Conservation (phyloP, 2,329 filamentous ascomycete genomes). For the Penicillium sp. region DNA sequence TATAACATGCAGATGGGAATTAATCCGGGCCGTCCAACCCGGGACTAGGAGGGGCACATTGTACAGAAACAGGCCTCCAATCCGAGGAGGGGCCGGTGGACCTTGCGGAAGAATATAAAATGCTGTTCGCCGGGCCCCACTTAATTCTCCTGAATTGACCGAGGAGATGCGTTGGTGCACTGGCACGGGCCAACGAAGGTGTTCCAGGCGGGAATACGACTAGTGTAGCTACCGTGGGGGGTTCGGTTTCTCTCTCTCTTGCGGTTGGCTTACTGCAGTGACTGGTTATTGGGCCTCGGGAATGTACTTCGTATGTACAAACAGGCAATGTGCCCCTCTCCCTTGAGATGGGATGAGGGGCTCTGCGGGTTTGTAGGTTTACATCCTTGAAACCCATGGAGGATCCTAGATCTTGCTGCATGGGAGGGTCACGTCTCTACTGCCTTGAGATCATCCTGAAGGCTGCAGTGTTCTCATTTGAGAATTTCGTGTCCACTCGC, state of each 20-base stretch:
- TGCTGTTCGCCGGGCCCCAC: constrained; percentile 15
- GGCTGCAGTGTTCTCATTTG: background rate
- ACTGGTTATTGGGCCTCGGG: background rate
- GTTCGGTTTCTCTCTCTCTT: background rate
- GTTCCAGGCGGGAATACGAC: constrained; percentile 6
- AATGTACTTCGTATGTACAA: background rate
- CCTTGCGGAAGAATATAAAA: constrained; percentile 17
- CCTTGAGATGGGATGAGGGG: background rate
- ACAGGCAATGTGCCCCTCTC: background rate
- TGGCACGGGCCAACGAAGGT: constrained; percentile 18
- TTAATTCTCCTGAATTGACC: constrained; percentile 25
- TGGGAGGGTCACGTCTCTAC: background rate
- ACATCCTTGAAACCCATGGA: background rate
- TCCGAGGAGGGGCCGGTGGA: constrained; percentile 13
- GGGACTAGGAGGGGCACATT: background rate
- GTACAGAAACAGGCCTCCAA: constrained; percentile 4
- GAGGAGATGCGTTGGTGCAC: constrained; percentile 18
- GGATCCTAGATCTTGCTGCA: background rate
- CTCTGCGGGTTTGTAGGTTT: background rate
- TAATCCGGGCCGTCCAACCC: background rate
- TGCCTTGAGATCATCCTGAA: background rate
- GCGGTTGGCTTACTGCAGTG: background rate
- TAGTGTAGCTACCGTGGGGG: constrained; percentile 1
- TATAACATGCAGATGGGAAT: background rate
- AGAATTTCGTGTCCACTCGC: constrained; percentile 2